Evolutionary conservation across 176 grass and related monocot species (phyloP).

Genomic region (Bromus sterilis): DNA sequence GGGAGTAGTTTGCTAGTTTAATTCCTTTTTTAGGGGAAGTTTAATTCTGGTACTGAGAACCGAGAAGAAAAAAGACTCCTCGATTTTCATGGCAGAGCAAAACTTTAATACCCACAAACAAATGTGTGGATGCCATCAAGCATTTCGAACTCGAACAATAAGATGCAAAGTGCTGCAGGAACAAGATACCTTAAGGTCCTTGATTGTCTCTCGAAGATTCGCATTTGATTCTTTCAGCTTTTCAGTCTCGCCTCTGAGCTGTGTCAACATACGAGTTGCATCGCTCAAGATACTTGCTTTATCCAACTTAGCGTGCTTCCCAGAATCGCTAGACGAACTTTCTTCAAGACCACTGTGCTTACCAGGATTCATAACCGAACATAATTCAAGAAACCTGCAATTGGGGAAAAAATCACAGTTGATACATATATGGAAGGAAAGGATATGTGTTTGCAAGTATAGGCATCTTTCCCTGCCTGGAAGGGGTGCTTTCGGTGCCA

Average conservation of each 20-base stretch:
- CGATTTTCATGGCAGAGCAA: not conserved
- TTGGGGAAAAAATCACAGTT: constrained; percentile 9
- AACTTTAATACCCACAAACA: not conserved
- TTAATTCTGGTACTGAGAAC: not conserved
- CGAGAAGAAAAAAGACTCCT: not conserved
- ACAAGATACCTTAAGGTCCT: constrained; percentile 61
- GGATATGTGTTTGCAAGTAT: not conserved
- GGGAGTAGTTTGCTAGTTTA: not conserved
- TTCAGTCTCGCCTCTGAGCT: constrained; percentile 47
- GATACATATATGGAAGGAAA: not conserved
- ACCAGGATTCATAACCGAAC: constrained; percentile 52
- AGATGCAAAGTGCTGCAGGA: not conserved
- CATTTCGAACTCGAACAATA: not conserved
- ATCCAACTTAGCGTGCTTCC: constrained; percentile 51
- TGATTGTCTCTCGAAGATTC: constrained; percentile 46
- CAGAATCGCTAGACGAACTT: constrained; percentile 15
- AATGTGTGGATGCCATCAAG: not conserved
- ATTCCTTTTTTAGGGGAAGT: too few species aligned
- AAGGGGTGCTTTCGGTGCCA: not conserved
- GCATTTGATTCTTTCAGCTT: constrained; percentile 64
- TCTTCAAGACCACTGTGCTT: not conserved
- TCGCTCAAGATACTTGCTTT: constrained; percentile 61
- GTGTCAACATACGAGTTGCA: constrained; percentile 30
- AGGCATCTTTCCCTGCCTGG: not conserved
- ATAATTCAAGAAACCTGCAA: constrained; percentile 59